A percentile compares a stretch with the other conserved stretches of the same genome.
Evolutionary conservation across 1,139 yeast genomes (phyloP).

Genomic region (Hemisphaericaspora xylanilytica): DNA sequence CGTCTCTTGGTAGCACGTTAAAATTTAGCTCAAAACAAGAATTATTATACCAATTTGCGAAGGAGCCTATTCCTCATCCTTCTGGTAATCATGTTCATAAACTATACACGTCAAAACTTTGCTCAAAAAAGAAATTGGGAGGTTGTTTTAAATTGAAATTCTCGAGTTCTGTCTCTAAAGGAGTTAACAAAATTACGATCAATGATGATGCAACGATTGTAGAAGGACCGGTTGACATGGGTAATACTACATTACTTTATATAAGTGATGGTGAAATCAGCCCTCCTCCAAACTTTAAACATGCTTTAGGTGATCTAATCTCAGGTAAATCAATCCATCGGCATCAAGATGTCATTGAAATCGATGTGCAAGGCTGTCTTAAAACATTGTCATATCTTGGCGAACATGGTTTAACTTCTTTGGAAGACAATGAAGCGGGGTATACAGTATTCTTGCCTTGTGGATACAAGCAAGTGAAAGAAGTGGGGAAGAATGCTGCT

Average conservation of each 20-base stretch:
- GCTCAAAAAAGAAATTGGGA: conserved; percentile 36
- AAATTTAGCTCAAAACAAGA: conserved; percentile 35
- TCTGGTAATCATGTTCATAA: conserved; percentile 13
- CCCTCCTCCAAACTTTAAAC: conserved; percentile 37
- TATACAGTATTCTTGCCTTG: conserved; percentile 82
- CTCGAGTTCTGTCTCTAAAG: conserved; percentile 43
- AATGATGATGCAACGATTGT: conserved; percentile 46
- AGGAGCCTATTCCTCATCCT: conserved; percentile 34
- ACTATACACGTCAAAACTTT: conserved; percentile 31
- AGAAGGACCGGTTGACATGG: conserved; percentile 43
- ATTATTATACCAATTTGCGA: conserved; percentile 66
- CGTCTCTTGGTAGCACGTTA: neutral
- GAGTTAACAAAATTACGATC: conserved; percentile 31
- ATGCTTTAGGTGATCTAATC: conserved; percentile 36
- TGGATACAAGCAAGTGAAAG: conserved; percentile 24
- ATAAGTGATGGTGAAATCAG: conserved; percentile 55
- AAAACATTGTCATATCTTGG: conserved; percentile 34
- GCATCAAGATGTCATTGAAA: conserved; percentile 29
- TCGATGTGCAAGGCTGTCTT: conserved; percentile 39
- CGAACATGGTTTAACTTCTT: conserved; percentile 29
- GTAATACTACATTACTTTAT: conserved; percentile 58
- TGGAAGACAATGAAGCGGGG: conserved; percentile 55
- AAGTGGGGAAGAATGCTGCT: neutral
- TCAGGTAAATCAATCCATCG: conserved; percentile 34
- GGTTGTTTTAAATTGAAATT: conserved; percentile 45